A percentile compares a stretch with the other conserved stretches of the same genome.
Conservation (phyloP, 1,284 basidiomycete species). For the Microbotryum saponariae region DNA sequence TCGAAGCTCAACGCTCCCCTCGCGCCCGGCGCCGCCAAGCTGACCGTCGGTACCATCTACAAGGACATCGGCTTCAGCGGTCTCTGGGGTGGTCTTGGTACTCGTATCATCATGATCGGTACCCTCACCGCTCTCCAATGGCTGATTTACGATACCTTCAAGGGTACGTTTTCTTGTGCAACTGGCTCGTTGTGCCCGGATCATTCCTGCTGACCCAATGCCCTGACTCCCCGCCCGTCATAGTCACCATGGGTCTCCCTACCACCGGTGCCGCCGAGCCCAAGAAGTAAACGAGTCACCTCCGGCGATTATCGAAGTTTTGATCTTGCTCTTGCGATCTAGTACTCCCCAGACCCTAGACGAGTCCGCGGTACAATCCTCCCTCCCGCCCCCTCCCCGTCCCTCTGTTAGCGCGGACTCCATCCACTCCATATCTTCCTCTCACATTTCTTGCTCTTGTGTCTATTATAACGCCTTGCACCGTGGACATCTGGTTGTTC, state of each 20-base stretch:
- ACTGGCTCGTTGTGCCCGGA: background rate
- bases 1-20: conserved; percentile 38
- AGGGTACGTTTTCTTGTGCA: conserved; percentile 11
- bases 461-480: no score
- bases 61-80: conserved; percentile 38
- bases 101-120: conserved; percentile 36
- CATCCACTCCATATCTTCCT: no score
- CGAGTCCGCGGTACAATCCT: no score
- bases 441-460: no score
- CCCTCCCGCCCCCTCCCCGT: no score
- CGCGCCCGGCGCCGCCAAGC: conserved; percentile 37
- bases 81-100: conserved; percentile 38
- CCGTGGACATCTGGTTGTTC: no score
- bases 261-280: conserved; percentile 32
- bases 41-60: conserved; percentile 38
- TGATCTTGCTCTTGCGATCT: background rate
- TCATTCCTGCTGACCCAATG: background rate
- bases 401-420: no score
- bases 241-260: conserved; percentile 29
- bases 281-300: conserved; percentile 16
- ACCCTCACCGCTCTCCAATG: conserved; percentile 40
- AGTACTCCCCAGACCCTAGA: no score
- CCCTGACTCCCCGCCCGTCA: background rate
- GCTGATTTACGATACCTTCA: conserved; percentile 38
- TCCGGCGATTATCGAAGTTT: background rate